phyloP scores from a whole-genome alignment of 768 basidiomycete genomes.

The Lyophyllum decastes region DNA sequence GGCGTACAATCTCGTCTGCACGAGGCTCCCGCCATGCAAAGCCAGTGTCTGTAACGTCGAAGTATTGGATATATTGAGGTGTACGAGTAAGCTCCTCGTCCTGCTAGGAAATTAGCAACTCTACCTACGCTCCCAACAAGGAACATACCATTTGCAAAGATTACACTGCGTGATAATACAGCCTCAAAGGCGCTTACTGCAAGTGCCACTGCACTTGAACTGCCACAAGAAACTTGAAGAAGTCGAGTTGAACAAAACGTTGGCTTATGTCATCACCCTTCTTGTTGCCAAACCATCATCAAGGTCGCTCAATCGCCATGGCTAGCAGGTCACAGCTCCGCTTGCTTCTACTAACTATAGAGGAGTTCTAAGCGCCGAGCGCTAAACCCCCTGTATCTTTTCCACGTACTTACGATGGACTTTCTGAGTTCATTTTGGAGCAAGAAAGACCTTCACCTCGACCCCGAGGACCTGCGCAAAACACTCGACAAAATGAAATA shows the following conservation, averaged over 20 bases:
- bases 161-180: conserved; percentile 1
- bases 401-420: neutral
- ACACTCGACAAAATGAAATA: neutral
- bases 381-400: too few species aligned
- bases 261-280: conserved; percentile 13
- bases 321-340: neutral
- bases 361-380: neutral
- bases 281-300: neutral
- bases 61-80: conserved; percentile 35
- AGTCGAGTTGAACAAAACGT: conserved; percentile 2
- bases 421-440: neutral
- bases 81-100: conserved; percentile 15
- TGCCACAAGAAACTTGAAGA: neutral
- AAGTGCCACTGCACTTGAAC: neutral
- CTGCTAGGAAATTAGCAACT: conserved; percentile 3
- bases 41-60: conserved; percentile 49
- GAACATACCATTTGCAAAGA: neutral
- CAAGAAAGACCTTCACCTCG: neutral
- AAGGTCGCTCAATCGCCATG: neutral
- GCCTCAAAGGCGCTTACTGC: neutral
- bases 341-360: neutral
- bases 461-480: neutral
- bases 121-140: too few species aligned
- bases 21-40: conserved; percentile 64
- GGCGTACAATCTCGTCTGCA: conserved; percentile 58